phyloP scores from a whole-genome alignment of 352 stramenopile genomes.

The Pythium phragmitis region DNA sequence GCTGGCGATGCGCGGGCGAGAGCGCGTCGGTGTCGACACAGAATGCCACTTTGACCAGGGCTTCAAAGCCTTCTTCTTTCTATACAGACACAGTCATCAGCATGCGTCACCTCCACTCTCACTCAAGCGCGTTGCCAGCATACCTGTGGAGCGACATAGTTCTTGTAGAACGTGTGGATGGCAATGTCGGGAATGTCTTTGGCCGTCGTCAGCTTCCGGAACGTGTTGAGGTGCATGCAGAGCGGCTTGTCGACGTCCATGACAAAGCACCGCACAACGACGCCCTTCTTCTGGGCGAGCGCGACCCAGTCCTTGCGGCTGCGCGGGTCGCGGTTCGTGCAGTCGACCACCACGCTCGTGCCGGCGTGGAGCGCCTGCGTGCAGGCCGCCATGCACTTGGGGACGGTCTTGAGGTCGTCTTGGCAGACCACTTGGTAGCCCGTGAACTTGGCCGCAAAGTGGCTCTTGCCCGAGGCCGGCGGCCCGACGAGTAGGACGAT shows the following conservation, averaged over 20 bases:
- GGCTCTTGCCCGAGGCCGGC: slow-evolving; percentile 75
- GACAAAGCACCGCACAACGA: slow-evolving; percentile 70
- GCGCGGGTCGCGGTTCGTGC: slow-evolving; percentile 73
- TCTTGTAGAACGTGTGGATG: slow-evolving; percentile 90
- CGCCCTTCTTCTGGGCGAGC: slow-evolving; percentile 60
- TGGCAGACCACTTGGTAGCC: slow-evolving; percentile 79
- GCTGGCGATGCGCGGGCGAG: slow-evolving; percentile 32
- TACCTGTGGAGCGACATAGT: slow-evolving; percentile 49
- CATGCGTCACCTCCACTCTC: neutral
- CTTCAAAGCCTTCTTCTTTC: slow-evolving; percentile 69
- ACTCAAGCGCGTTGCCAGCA: neutral
- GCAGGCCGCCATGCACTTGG: slow-evolving; percentile 73
- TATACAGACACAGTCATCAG: slow-evolving; percentile 22
- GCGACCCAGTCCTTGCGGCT: slow-evolving; percentile 70
- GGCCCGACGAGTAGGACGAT: slow-evolving; percentile 71
- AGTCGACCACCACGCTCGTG: slow-evolving; percentile 85
- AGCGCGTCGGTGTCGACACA: slow-evolving; percentile 38
- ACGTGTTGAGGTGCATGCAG: slow-evolving; percentile 85
- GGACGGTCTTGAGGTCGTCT: slow-evolving; percentile 78
- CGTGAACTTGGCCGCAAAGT: slow-evolving; percentile 42
- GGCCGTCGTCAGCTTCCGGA: slow-evolving; percentile 63
- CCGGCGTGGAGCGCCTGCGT: slow-evolving; percentile 49
- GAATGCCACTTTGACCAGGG: slow-evolving; percentile 74
- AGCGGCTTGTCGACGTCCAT: slow-evolving; percentile 80
- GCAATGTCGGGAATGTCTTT: slow-evolving; percentile 84